Evolutionary conservation across 2,329 filamentous ascomycete species (phyloP), one percentile per base, ranked within the genome.

Genomic region (Aspergillus sp.): DNA sequence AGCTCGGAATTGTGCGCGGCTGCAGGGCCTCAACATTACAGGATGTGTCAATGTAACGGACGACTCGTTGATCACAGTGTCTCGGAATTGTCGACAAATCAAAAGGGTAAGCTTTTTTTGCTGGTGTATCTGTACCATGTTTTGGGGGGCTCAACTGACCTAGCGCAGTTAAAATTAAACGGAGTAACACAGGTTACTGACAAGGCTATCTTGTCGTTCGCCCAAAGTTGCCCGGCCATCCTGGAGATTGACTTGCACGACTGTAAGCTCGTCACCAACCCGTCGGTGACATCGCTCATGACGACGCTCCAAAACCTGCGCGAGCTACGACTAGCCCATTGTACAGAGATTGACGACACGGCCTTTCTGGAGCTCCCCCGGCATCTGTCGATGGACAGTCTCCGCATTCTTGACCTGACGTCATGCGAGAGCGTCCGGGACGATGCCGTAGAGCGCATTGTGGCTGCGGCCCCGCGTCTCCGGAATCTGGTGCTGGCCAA

Each of bases 181-280:
- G 91, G 93, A 59, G 97, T 95, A 73, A 77, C 79, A n/a, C 90
- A 96, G 76, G 81, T 97, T 36, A 92, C 90, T 41, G 92, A 98
- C 73, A 83, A 84, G 52, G 89, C 92, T 6, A 89, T 98, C 64
- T 81, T 91, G 60, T 91, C 92, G 3, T 96, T 99, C 73, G 94
- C 95, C 5, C 83, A 88, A 49, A 87, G 96, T 76, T 97, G 94
- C 74, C 91, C 89, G 12, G 94, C 97, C 67, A 92, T 99, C 32
- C 88, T 99, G 63, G 95, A 99, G 76, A 97, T 99, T 63, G 95
- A 99, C 74, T 85, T 99, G 13, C 91, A 97, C 68, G 90, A 92
- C 68, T 96, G 95, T 80, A 84, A 82, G 57, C 84, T 88, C 49
- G 87, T 99, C 66, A 91, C 91, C 63, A 95, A 96, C 72, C 85